Base-by-base conservation (phyloP, 148 eudicot species). In the Fagopyrum homotropicum region DNA sequence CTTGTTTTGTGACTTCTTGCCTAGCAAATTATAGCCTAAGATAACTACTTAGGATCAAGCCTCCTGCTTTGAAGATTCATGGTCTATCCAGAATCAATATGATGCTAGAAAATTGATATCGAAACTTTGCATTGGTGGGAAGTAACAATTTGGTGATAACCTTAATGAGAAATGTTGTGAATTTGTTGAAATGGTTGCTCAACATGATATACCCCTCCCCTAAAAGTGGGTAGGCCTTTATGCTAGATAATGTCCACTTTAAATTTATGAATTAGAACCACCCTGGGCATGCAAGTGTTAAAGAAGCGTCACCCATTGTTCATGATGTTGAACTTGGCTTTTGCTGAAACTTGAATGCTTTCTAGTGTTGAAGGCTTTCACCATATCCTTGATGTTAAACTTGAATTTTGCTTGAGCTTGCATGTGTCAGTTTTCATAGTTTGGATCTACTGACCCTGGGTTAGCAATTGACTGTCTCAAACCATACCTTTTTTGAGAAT, bases 71-170 rank as follows among this genome's bases (percentile, higher is more conserved):
- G 10, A 1, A 57, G 29, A 9, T 12, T 19, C 64, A 59, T 64
- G 69, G 45, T 64, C 69, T 64, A 64, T 35, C 69, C 45, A 64
- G 40, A 10, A 64, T 64, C 45, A 35, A 35, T 64, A 35, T 64
- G 45, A n/a, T 64, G 45, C 45, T 64, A 3, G 45, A 64, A 30
- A 30, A 10, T 40, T 66, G 17, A 66, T 35, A 40, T 66, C 6
- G 4, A 40, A 66, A 66, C 9, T 5, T 29, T 12, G 30, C 6
- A 66, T 40, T 66, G 47, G 47, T 66, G 43, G 45, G 19, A 66
- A 40, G 71, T n/a, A 66, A 43, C 9, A 35, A 14, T 19, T 4
- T 5, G 14, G 70, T 22, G 26, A 22, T 22, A 22, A 22, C 26
- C 7, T 17, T 57, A 19, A 7, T 59, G 19, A 8, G 35, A 8